Conservation (phyloP, 495 filamentous ascomycete species). For the Bombardia bombarda region DNA sequence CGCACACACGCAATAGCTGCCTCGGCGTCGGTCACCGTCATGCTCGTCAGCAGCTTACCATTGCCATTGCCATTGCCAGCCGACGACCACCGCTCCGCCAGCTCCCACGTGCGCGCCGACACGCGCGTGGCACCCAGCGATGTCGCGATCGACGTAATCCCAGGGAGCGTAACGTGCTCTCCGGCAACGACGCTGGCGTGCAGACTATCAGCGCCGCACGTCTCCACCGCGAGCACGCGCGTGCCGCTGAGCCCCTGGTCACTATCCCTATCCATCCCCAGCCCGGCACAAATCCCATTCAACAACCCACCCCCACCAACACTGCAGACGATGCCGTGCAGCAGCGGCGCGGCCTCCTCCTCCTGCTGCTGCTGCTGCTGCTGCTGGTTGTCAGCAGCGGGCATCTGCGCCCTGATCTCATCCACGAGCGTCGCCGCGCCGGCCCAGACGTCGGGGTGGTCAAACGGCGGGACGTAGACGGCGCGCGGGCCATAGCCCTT, state of each 20-base stretch:
- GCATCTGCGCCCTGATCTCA: slow-evolving; percentile 59
- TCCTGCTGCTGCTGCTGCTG: slow-evolving; percentile 22
- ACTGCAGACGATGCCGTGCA: slow-evolving; percentile 70
- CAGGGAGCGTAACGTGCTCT: slow-evolving; percentile 55
- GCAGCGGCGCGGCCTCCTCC: slow-evolving; percentile 11
- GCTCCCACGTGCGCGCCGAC: slow-evolving; percentile 61
- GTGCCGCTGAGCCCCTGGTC: slow-evolving; percentile 25
- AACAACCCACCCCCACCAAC: slow-evolving; percentile 88
- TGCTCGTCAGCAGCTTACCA: slow-evolving; percentile 48
- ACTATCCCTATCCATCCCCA: slow-evolving; percentile 37
- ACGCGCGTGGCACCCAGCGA: slow-evolving; percentile 72
- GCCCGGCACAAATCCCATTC: slow-evolving; percentile 66
- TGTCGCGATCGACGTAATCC: slow-evolving; percentile 75
- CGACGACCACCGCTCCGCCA: slow-evolving; percentile 24
- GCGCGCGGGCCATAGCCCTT: too few relatives aligned
- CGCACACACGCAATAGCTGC: slow-evolving; percentile 68
- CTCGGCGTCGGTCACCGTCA: slow-evolving; percentile 69
- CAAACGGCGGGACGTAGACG: slow-evolving; percentile 90
- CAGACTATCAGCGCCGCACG: slow-evolving; percentile 67
- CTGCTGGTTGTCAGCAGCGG: background rate
- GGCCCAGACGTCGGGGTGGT: slow-evolving; percentile 77
- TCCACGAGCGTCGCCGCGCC: slow-evolving; percentile 67
- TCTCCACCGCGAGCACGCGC: slow-evolving; percentile 73
- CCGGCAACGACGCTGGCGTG: slow-evolving; percentile 50
- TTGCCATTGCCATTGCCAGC: background rate